phyloP scores from a whole-genome alignment of 176 grass and related monocot genomes.

The Carex littledalei region DNA sequence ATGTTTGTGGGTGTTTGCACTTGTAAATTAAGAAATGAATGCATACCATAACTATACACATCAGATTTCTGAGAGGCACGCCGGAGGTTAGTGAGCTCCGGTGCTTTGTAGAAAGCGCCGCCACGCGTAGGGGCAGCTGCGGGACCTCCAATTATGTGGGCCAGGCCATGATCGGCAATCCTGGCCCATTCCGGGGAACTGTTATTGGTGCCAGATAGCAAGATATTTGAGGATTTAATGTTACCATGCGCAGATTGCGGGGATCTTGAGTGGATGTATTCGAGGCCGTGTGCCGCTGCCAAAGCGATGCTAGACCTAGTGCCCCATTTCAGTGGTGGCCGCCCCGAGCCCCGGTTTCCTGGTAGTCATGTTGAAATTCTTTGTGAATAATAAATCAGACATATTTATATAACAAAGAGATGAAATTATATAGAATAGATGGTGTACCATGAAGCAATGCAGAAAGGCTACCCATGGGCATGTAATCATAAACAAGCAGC shows the following conservation, averaged over 20 bases:
- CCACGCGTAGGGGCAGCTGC: constrained; percentile 35
- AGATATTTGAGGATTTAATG: constrained; percentile 71
- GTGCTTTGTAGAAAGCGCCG: constrained; percentile 52
- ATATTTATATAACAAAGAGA: too few relatives aligned
- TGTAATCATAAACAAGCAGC: constrained; percentile 68
- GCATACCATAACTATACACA: constrained; percentile 68
- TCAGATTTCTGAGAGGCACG: constrained; percentile 53
- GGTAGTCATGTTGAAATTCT: neutral
- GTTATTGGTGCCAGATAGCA: constrained; percentile 40
- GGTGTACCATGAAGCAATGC: constrained; percentile 63
- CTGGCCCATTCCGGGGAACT: constrained; percentile 34
- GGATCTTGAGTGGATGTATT: constrained; percentile 78
- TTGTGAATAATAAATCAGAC: neutral
- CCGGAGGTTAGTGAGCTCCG: constrained; percentile 53
- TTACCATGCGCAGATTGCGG: constrained; percentile 54
- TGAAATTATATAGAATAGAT: neutral
- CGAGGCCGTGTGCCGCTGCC: constrained; percentile 51
- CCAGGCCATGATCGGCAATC: constrained; percentile 62
- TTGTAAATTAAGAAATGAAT: neutral
- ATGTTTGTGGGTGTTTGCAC: neutral
- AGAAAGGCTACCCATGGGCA: constrained; percentile 64
- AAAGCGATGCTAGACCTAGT: constrained; percentile 48
- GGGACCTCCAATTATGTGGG: constrained; percentile 42
- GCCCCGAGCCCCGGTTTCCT: constrained; percentile 58
- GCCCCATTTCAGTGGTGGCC: constrained; percentile 56